phyloP scores from a whole-genome alignment of 2,329 filamentous ascomycete species.

The Hypomyces rosellus region DNA sequence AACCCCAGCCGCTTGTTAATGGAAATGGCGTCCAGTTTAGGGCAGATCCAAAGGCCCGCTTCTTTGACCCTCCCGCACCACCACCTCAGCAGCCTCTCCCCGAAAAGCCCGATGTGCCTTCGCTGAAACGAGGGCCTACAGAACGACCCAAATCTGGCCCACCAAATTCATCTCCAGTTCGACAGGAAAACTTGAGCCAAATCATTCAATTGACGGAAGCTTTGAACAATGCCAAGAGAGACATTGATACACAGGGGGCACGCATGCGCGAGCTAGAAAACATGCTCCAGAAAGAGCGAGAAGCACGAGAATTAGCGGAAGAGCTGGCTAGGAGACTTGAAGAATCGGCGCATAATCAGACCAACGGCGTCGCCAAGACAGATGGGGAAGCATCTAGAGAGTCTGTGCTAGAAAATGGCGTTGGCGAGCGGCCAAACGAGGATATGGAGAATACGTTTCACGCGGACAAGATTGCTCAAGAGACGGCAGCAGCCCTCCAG shows the following conservation, averaged over 20 bases:
- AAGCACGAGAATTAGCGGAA: conserved; percentile 78
- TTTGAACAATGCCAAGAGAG: conserved; percentile 74
- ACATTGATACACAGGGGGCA: conserved; percentile 75
- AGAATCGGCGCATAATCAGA: conserved; percentile 38
- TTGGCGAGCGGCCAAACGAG: background rate
- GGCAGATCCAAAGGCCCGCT: conserved; percentile 72
- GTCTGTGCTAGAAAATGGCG: conserved; percentile 7
- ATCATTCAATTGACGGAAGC: conserved; percentile 81
- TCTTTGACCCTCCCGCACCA: conserved; percentile 88
- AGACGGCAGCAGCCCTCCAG: conserved; percentile 40
- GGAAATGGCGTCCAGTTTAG: conserved; percentile 52
- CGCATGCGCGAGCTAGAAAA: conserved; percentile 74
- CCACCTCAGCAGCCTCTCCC: conserved; percentile 89
- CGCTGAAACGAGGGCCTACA: conserved; percentile 68
- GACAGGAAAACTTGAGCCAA: conserved; percentile 59
- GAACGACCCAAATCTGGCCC: conserved; percentile 61
- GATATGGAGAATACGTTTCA: background rate
- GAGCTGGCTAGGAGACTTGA: conserved; percentile 67
- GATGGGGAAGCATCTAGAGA: conserved; percentile 20
- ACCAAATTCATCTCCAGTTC: conserved; percentile 50
- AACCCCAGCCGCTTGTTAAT: conserved; percentile 41
- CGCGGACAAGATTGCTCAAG: conserved; percentile 13
- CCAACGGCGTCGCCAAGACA: conserved; percentile 22
- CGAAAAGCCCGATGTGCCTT: conserved; percentile 78
- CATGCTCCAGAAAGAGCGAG: conserved; percentile 68